Conservation (phyloP, 164 flowering plant species). For the Cinnamomum micranthum region DNA sequence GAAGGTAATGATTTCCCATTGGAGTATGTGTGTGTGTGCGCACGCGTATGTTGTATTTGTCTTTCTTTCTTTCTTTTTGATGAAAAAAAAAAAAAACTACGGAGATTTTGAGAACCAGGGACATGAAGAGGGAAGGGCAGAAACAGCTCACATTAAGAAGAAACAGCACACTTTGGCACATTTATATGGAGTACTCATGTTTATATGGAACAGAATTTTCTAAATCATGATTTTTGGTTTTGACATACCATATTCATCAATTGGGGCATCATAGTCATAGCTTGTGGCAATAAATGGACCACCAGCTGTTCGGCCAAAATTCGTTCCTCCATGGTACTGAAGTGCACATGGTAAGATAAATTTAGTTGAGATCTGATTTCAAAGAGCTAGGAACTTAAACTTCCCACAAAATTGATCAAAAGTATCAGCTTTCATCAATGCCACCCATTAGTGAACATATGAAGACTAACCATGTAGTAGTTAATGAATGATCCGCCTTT, state of each 20-base stretch:
- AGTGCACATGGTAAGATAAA: slow-evolving; percentile 1
- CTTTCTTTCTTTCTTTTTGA: no score
- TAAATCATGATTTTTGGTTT: no score
- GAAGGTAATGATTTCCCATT: no score
- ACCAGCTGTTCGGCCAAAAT: slow-evolving; percentile 97
- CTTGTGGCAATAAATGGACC: slow-evolving; percentile 98
- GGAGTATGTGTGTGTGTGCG: no score
- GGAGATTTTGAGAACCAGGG: no score
- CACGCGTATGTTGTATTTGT: no score
- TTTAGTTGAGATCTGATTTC: not conserved
- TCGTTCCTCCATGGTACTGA: slow-evolving; percentile 99
- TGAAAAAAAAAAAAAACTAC: no score
- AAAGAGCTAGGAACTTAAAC: not conserved
- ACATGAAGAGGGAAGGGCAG: no score
- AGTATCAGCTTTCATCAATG: not conserved
- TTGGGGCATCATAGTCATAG: slow-evolving; percentile 98
- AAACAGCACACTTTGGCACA: no score
- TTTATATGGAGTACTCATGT: no score
- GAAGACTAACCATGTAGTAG: slow-evolving; percentile 78
- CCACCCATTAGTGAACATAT: not conserved
- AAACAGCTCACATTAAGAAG: no score
- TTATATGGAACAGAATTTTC: no score
- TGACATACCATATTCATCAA: slow-evolving; percentile 90
- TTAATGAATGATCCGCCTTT: slow-evolving; percentile 93
- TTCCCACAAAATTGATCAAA: not conserved